These are phyloP conservation scores for Pascua guehoae DNA, from an alignment of 1,284 basidiomycete species.

Conservation along the genomic window DNA sequence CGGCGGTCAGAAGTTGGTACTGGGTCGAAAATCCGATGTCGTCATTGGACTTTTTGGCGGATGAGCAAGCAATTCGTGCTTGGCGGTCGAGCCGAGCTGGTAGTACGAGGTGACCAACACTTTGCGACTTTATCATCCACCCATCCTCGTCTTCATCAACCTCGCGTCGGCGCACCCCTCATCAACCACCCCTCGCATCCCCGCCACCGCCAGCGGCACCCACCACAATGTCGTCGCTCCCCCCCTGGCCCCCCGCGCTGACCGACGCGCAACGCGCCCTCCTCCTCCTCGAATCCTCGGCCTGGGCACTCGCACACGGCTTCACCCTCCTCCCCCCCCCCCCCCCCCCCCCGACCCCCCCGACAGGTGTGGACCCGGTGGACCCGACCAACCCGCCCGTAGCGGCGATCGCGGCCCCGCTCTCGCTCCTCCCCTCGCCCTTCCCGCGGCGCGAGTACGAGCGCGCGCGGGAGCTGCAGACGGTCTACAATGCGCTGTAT, in stretches of 20 bases:
- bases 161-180: no score
- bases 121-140: no score
- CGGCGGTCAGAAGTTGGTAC: no score
- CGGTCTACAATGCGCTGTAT: constrained; percentile 79
- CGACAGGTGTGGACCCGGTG: background rate
- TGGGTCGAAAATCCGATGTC: no score
- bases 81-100: no score
- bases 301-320: constrained; percentile 80
- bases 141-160: no score
- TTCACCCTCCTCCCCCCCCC: constrained; percentile 71
- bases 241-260: constrained; percentile 70
- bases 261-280: constrained; percentile 58
- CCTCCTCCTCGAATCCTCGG: constrained; percentile 66
- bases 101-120: no score
- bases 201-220: background rate
- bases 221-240: constrained; percentile 26
- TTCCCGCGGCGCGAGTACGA: constrained; percentile 73
- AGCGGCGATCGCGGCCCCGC: constrained; percentile 79
- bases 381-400: constrained; percentile 54
- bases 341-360: constrained; percentile 15
- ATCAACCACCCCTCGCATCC: no score
- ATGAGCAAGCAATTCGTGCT: no score
- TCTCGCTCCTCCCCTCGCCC: constrained; percentile 81
- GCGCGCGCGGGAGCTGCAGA: constrained; percentile 66
- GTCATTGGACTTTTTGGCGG: no score